phyloP scores from a whole-genome alignment of 2,329 filamentous ascomycete genomes.

The Trichoderma breve region DNA sequence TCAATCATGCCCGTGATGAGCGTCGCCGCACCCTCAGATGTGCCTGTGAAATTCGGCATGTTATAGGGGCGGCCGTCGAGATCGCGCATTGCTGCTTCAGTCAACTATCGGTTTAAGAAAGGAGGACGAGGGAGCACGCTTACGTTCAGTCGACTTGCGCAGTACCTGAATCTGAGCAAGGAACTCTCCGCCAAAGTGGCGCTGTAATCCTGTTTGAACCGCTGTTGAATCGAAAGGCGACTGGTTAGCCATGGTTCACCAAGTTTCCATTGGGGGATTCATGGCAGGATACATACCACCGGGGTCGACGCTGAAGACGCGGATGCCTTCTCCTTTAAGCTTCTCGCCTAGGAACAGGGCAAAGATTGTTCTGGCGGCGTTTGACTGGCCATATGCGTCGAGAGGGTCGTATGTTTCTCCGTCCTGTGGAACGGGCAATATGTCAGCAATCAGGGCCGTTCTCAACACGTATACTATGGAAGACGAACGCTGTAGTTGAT shows the following conservation, averaged over 20 bases:
- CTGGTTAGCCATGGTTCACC: neutral
- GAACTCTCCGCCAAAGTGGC: conserved; percentile 11
- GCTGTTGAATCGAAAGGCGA: neutral
- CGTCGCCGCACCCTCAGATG: conserved; percentile 32
- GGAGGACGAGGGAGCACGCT: neutral
- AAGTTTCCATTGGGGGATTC: neutral
- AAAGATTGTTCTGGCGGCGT: conserved; percentile 20
- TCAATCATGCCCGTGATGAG: conserved; percentile 23
- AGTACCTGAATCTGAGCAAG: neutral
- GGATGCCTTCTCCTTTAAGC: conserved; percentile 13
- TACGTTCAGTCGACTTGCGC: neutral
- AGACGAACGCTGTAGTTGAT: conserved; percentile 10
- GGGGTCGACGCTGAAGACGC: conserved; percentile 21
- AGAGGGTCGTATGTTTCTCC: conserved; percentile 13
- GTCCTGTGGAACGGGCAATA: neutral
- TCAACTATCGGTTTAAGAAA: neutral
- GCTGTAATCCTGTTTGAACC: conserved; percentile 10
- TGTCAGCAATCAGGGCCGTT: neutral
- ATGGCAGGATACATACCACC: conserved; percentile 10
- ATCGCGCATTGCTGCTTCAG: conserved; percentile 1
- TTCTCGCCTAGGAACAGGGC: conserved; percentile 18
- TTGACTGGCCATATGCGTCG: conserved; percentile 18
- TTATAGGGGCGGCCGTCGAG: conserved; percentile 11
- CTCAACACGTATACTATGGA: neutral
- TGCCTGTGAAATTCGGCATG: conserved; percentile 31